Evolutionary conservation across 139 green algal genomes (phyloP).

Genomic region (Micromonas pusilla): DNA sequence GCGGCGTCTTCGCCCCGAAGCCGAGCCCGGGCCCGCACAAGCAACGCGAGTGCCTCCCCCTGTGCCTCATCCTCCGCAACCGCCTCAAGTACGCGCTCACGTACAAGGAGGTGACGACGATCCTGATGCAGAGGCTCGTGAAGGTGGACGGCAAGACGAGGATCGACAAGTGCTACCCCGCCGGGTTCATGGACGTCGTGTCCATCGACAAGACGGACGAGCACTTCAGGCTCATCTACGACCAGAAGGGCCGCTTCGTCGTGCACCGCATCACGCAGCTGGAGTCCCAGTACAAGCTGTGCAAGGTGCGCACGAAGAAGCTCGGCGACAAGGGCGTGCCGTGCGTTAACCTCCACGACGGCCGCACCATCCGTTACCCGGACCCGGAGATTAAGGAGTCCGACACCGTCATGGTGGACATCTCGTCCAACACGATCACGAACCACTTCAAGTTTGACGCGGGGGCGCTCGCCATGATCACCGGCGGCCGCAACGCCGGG

Average conservation of each 20-base stretch:
- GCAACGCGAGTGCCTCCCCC: conserved; percentile 92
- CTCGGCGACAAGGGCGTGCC: conserved; percentile 88
- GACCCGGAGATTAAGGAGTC: conserved; percentile 93
- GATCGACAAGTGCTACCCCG: conserved; percentile 92
- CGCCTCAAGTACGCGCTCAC: conserved; percentile 98
- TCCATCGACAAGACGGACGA: conserved; percentile 91
- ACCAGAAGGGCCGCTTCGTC: conserved; percentile 96
- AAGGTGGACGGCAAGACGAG: conserved; percentile 95
- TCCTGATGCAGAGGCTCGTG: conserved; percentile 94
- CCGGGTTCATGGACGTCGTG: conserved; percentile 98
- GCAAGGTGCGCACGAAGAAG: conserved; percentile 65
- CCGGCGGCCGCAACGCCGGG: conserved; percentile 85
- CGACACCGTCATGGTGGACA: conserved; percentile 95
- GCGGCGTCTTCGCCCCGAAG: conserved; percentile 98
- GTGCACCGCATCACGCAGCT: conserved; percentile 91
- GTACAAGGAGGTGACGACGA: conserved; percentile 87
- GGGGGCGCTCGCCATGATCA: conserved; percentile 89
- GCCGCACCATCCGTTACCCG: conserved; percentile 96
- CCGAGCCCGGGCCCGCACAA: conserved; percentile 90
- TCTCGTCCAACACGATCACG: conserved; percentile 92
- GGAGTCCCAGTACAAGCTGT: conserved; percentile 97
- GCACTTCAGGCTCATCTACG: conserved; percentile 85
- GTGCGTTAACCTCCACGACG: conserved; percentile 90
- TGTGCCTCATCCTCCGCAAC: conserved; percentile 95
- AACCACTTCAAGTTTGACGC: conserved; percentile 95